Evolutionary conservation across 73 alveolate genomes (phyloP), one percentile per base, ranked within the genome.

Genomic region (Breviolum minutum): DNA sequence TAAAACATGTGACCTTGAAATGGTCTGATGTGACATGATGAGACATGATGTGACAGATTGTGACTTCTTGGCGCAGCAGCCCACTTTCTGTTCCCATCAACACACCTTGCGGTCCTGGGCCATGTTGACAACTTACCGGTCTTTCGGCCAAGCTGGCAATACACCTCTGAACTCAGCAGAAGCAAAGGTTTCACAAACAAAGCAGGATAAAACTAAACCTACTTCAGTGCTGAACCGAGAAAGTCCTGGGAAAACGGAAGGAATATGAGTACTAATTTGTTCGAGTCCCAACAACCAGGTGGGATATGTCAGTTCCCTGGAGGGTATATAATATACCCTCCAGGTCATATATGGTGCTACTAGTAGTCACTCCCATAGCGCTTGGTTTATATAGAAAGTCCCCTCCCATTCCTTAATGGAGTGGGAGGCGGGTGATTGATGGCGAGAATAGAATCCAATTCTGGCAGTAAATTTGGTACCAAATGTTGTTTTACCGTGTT

Each of bases 71-170:
- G 54, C 54, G 3, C 54, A 40, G 54, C 54, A 13, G 74, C 24
- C 11, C 17, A 13, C 74, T 66, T 11, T 66, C 24, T 66, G 24
- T 66, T 11, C 24, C 74, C 11, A 66, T 66, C 74, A 66, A 66
- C 11, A 17, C 74, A 22, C 77, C 77, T 68, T 77, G 27, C 86
- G 86, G 86, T 77, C 86, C 63, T 77, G 86, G 86, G 86, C 86
- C 86, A 77, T 77, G 16, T 8, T 30, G 77, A 68, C 77, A 17
- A 14, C 77, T 68, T 4, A 14, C 77, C 77, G 54, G 54, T 40
- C 5, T 40, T 40, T 40, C 54, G 54, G 54, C 54, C 54, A 40
- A 40, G 54, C 54, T 40, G 54, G 54, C 77, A 68, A 14, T 68
- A 14, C 24, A 14, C 24, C 24, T 22, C 77, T 68, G 2, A 17